Evolutionary conservation across 2,329 filamentous ascomycete genomes (phyloP).

Genomic region (Aplosporella prunicola): DNA sequence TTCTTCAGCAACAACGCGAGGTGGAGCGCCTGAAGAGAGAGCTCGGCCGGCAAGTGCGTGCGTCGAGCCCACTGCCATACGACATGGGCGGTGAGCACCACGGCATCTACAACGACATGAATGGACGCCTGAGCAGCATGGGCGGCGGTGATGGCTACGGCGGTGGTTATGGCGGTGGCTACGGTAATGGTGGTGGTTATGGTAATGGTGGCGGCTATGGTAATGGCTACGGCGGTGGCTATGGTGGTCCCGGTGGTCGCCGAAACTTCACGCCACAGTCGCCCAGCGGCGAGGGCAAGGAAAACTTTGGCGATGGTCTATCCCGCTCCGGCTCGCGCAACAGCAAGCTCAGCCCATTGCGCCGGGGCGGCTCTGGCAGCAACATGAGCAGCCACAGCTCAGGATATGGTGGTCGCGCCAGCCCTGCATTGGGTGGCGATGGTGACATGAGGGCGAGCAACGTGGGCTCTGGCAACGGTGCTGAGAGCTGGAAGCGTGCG

Average conservation of each 20-base stretch:
- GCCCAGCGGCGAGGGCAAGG: slow-evolving; percentile 37
- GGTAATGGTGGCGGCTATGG: slow-evolving; percentile 49
- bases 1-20: slow-evolving; percentile 75
- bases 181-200: slow-evolving; percentile 46
- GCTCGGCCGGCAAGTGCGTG: slow-evolving; percentile 45
- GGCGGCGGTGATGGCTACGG: slow-evolving; percentile 24
- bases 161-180: too few species aligned
- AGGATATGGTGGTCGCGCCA: slow-evolving; percentile 24
- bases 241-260: slow-evolving; percentile 22
- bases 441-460: slow-evolving; percentile 17
- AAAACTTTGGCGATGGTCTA: slow-evolving; percentile 30
- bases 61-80: slow-evolving; percentile 46
- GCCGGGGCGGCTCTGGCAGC: slow-evolving; percentile 21
- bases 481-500: slow-evolving; percentile 91
- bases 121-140: slow-evolving; percentile 42
- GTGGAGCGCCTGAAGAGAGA: slow-evolving; percentile 91
- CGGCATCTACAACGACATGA: slow-evolving; percentile 44
- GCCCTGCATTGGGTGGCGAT: slow-evolving; percentile 19
- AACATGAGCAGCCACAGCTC: slow-evolving; percentile 22
- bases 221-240: slow-evolving; percentile 44
- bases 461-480: slow-evolving; percentile 26
- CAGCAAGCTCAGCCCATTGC: slow-evolving; percentile 30
- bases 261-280: slow-evolving; percentile 21
- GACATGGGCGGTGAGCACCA: slow-evolving; percentile 29
- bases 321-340: slow-evolving; percentile 21